Percentiles rank a stretch among this genome's conserved stretches.
These are phyloP conservation scores for Corylus americana DNA, from an alignment of 306 rosid species.

Conservation along the genomic window DNA sequence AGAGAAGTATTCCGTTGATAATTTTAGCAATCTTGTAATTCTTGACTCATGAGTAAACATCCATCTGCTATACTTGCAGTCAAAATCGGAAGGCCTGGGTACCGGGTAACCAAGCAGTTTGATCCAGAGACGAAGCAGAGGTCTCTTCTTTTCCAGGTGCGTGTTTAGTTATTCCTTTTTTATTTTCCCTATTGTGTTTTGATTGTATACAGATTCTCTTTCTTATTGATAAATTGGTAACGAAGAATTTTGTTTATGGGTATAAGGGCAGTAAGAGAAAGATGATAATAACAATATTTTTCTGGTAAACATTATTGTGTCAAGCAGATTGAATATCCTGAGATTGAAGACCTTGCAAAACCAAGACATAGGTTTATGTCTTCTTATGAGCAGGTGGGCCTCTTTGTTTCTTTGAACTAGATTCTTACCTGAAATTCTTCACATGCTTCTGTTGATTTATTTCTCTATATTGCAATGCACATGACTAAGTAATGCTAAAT, in stretches of 20 bases:
- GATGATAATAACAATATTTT: not conserved
- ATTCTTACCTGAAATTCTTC: not conserved
- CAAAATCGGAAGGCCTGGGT: constrained; percentile 96
- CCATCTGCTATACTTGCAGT: constrained; percentile 45
- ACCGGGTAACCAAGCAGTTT: constrained; percentile 88
- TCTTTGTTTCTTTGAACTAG: constrained; percentile 1
- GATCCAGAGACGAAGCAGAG: constrained; percentile 92
- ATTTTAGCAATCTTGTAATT: not conserved
- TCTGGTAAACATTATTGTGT: not conserved
- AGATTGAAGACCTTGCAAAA: constrained; percentile 85
- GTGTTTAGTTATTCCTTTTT: not conserved
- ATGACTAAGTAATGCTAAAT: not conserved
- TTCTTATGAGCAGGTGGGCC: constrained; percentile 84
- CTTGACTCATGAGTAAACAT: not conserved
- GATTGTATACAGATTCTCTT: not conserved
- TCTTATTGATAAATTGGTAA: not conserved
- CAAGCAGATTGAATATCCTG: constrained; percentile 92
- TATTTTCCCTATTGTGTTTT: not conserved
- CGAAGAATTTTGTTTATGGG: not conserved
- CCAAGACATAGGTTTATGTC: constrained; percentile 98
- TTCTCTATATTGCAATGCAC: not conserved
- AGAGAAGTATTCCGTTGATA: not conserved
- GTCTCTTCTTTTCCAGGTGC: constrained; percentile 91
- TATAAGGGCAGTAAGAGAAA: not conserved
- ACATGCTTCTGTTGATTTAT: not conserved